Evolutionary conservation across 1,284 basidiomycete genomes (phyloP).

Genomic region (Coriolopsis trogii): DNA sequence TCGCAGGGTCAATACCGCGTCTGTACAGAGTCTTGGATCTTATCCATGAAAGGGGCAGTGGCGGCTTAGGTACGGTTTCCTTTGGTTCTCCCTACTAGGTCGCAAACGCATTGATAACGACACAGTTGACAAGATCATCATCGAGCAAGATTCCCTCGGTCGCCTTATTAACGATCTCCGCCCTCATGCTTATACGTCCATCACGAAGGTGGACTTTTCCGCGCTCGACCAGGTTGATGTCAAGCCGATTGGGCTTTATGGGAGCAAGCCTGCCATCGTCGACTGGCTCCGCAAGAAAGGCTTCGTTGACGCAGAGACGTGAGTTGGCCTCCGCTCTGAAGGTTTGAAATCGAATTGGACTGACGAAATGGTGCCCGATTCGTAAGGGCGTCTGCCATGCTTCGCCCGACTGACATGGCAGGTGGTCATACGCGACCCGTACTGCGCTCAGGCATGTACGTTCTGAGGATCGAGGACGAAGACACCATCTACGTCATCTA

Average conservation of each 20-base stretch:
- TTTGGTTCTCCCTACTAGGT: background rate
- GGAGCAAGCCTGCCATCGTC: conserved; percentile 51
- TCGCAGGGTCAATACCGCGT: conserved; percentile 34
- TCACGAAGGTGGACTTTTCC: conserved; percentile 57
- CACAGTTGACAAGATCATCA: conserved; percentile 64
- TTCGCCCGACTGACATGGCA: background rate
- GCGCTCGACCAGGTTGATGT: conserved; percentile 45
- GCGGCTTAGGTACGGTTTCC: conserved; percentile 45
- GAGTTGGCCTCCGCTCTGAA: too few species aligned
- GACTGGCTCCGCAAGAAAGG: conserved; percentile 41
- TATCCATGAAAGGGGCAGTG: conserved; percentile 50
- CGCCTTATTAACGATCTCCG: conserved; percentile 47
- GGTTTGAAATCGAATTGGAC: too few species aligned
- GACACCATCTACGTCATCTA: conserved; percentile 50
- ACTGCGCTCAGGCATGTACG: conserved; percentile 56
- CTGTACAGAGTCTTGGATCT: conserved; percentile 57
- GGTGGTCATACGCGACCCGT: conserved; percentile 25
- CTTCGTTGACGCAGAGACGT: conserved; percentile 43
- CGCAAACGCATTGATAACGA: background rate
- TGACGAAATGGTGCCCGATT: background rate
- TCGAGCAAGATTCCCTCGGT: conserved; percentile 49
- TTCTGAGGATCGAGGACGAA: conserved; percentile 20
- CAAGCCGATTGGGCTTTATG: conserved; percentile 59
- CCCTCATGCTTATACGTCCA: conserved; percentile 50
- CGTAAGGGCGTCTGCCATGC: background rate